Evolutionary conservation across 805 yeast species (phyloP), one percentile per base, ranked within the genome.

Genomic region (Kodamaea nitidulidarum): DNA sequence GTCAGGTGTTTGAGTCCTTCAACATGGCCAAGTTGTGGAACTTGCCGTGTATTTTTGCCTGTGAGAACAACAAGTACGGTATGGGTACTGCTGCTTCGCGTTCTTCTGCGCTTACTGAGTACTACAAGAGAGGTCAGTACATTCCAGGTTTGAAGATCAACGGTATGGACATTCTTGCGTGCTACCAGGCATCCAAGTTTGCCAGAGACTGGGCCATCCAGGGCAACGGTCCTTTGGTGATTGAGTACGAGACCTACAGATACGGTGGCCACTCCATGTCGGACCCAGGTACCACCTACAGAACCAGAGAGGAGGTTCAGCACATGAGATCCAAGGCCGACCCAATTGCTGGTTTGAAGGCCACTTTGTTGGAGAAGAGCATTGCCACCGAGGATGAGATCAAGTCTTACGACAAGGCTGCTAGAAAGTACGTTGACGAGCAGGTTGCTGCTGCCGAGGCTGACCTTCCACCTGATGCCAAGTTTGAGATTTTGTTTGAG

Each of bases 201-300:
- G 98, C 98, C 60, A 90, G 88, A 75, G 96, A 91, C 68, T 93
- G 95, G 96, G 75, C 86, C 66, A 75, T 84, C 47, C 71, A 81
- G 45, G 96, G 96, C 60, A 90, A 91, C 60, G 98, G 98, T 50
- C 98, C 98, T 49, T 70, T 93, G 53, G 96, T 93, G 39, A 62
- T 93, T 54, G 98, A 93, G 76, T 93, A 84, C 71, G 97, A 90
- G 75, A 93, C 98, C 55, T 93, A 93, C 75, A 85, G 98, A 78
- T 93, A 93, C 67, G 98, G 98, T 76, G 98, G 98, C 68, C 98
- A 93, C 81, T 93, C 98, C 54, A 93, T 93, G 98, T 91, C 98
- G 54, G 98, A 93, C 73, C 98, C 98, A 60, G 98, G 98, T 78
- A 93, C 98, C 67, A 93, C 98, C 52, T 93, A 93, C 83, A 85